Percentiles rank a stretch among this genome's conserved stretches.
Conservation (phyloP, 2,329 filamentous ascomycete genomes). For the Venturia carpophila region DNA sequence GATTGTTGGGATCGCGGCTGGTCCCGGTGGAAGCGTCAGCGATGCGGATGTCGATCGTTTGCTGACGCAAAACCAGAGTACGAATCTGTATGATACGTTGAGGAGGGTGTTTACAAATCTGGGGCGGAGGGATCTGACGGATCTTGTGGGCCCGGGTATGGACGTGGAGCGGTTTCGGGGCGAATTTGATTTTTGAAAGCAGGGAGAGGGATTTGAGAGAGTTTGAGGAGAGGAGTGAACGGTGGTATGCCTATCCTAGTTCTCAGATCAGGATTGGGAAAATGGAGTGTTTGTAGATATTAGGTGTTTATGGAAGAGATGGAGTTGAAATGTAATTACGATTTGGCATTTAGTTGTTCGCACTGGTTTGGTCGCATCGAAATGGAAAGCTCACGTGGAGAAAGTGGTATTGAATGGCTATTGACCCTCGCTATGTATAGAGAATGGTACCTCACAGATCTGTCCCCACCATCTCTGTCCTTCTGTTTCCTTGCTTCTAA, state of each 20-base stretch:
- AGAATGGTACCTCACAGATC: not conserved
- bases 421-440: too few species aligned
- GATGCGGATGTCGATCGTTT: conserved; percentile 78
- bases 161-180: conserved; percentile 82
- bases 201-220: not conserved
- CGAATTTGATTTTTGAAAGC: conserved; percentile 73
- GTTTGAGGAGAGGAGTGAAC: conserved; percentile 13
- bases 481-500: not conserved
- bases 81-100: conserved; percentile 91
- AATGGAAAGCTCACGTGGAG: not conserved
- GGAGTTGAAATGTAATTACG: not conserved
- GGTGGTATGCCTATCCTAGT: conserved; percentile 14
- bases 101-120: conserved; percentile 94
- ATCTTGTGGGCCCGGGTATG: conserved; percentile 81
- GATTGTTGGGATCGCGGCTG: conserved; percentile 55
- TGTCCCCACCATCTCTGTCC: not conserved
- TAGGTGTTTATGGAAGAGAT: not conserved
- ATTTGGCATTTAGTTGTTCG: not conserved
- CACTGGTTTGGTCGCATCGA: not conserved
- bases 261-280: conserved; percentile 1
- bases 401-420: not conserved
- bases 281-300: conserved; percentile 10
- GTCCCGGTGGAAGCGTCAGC: conserved; percentile 42
- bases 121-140: conserved; percentile 78
- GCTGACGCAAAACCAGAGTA: conserved; percentile 92